Conservation (phyloP, 352 stramenopile genomes). For the Globisporangium uncinulatum region DNA sequence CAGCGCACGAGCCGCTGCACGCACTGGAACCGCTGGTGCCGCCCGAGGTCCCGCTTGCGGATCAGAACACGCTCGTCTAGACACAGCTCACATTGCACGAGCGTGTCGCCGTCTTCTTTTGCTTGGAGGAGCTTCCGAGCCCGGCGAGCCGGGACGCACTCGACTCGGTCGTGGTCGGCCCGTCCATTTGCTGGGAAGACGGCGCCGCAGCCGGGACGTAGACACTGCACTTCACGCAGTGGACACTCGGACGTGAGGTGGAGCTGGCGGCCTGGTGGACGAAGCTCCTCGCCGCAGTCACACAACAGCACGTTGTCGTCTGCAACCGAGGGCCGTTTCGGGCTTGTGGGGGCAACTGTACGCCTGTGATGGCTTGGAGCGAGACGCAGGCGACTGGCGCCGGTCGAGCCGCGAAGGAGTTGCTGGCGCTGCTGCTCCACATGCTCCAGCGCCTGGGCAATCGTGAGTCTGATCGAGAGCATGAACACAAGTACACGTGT, state of each 20-base stretch:
- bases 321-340: not conserved
- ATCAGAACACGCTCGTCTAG: conserved; percentile 23
- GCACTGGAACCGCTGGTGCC: conserved; percentile 41
- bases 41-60: conserved; percentile 27
- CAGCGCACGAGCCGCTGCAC: conserved; percentile 41
- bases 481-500: not conserved
- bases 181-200: conserved; percentile 26
- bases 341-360: not conserved
- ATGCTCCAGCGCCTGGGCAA: conserved; percentile 29
- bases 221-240: conserved; percentile 34
- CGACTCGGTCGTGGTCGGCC: conserved; percentile 29
- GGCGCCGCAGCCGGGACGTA: conserved; percentile 32
- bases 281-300: conserved; percentile 52
- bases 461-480: conserved; percentile 17
- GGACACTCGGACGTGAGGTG: conserved; percentile 38
- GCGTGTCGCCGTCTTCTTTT: conserved; percentile 31
- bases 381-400: conserved; percentile 17
- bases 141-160: conserved; percentile 26
- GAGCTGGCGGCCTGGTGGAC: conserved; percentile 16
- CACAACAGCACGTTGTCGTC: conserved; percentile 29
- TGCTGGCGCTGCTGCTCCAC: conserved; percentile 29
- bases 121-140: conserved; percentile 34
- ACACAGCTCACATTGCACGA: conserved; percentile 36
- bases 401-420: conserved; percentile 19
- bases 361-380: not conserved